Evolutionary conservation across 177 flowering plant species (phyloP), one percentile per base, ranked within the genome.

Genomic region (Vitis hybrid): DNA sequence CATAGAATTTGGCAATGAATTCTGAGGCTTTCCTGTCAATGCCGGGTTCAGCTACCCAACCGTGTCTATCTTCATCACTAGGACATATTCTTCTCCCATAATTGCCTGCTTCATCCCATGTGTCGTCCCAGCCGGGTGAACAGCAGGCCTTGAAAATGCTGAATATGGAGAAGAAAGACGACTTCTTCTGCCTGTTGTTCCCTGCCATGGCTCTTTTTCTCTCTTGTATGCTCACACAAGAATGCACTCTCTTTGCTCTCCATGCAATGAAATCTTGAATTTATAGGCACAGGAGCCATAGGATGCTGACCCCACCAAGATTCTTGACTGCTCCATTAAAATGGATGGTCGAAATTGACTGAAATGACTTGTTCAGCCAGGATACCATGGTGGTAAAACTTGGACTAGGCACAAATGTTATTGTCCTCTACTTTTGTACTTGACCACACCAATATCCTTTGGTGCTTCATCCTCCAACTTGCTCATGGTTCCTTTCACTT

Each of bases 1-100:
- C 78, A 21, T 75, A 62, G 74, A 72, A 72, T 60, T 72, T 67
- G 48, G 63, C 65, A 52, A 76, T 76, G 75, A 72, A 76, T 19
- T 13, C 75, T 3, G 75, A 8, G 19, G 79, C 79, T 64, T 16
- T 76, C 16, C 75, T n/a, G 62, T 76, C 72, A 10, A 76, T 76
- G 9, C 75, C 75, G 2, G 79, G 79, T n/a, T 76, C 79, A 7
- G 61, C 74, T 9, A 57, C 14, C 67, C 68, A 68, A 29, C 19
- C 16, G 3, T 16, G 14, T 53, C 56, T 53, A 7, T 53, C 56
- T 53, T 53, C 56, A 53, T 53, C 56, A 53, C 16, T 53, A 12
- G 56, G 56, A 53, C 56, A 53, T 11, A 53, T 53, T 53, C 56
- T 53, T 53, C 56, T 11, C n/a, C 15, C 56, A 16, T 53, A 33